Conservation (phyloP, 345 rosid genomes). For the sweet orange (Citrus sinensis) region DNA sequence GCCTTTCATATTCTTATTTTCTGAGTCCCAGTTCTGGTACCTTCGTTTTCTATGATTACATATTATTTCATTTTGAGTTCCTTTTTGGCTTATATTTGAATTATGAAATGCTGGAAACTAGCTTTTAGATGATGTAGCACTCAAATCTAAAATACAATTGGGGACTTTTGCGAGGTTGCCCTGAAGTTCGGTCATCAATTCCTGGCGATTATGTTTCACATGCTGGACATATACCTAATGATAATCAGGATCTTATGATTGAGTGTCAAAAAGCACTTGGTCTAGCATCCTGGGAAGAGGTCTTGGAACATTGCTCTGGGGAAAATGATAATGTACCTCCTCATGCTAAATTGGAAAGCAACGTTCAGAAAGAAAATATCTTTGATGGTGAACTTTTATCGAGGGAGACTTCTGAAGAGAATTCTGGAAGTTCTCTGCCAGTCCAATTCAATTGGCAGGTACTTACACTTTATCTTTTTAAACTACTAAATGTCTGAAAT, state of each 20-base stretch:
- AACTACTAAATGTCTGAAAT: not conserved
- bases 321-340: conserved; percentile 36
- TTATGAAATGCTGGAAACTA: not conserved
- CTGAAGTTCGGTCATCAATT: conserved; percentile 32
- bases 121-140: conserved; percentile 9
- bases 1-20: conserved; percentile 21
- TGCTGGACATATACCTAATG: conserved; percentile 33
- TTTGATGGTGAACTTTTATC: conserved; percentile 33
- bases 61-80: not conserved
- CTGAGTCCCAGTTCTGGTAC: conserved; percentile 33
- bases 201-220: conserved; percentile 33
- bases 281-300: conserved; percentile 65
- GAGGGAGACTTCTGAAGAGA: conserved; percentile 32
- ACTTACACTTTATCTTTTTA: conserved; percentile 1
- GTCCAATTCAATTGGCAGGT: conserved; percentile 75
- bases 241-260: conserved; percentile 15
- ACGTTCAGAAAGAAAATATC: conserved; percentile 24
- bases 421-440: conserved; percentile 36
- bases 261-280: conserved; percentile 51
- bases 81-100: not conserved
- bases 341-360: conserved; percentile 25
- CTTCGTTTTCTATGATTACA: not conserved
- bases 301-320: conserved; percentile 40
- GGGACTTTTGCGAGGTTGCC: conserved; percentile 30
- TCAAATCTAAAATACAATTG: conserved; percentile 17